A percentile compares a stretch with the other conserved stretches of the same genome.
Conservation (phyloP, 208 protist genomes). For the Lotmaria passim region DNA sequence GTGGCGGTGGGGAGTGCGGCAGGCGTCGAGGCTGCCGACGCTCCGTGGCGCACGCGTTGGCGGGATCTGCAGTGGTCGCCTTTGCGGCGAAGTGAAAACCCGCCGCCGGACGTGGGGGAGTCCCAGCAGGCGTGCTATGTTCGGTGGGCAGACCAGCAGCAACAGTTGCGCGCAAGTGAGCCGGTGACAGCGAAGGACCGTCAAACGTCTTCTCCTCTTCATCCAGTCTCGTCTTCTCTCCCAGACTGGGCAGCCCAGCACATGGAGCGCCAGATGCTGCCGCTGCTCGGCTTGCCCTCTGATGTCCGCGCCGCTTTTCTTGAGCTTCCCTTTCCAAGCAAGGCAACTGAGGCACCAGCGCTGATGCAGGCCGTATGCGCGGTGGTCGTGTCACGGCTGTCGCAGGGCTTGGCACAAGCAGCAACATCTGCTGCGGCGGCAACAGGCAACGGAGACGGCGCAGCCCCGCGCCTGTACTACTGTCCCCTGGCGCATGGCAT, state of each 20-base stretch:
- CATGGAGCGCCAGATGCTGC: constrained; percentile 5
- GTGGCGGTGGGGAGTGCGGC: too few relatives aligned
- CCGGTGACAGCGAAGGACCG: not conserved
- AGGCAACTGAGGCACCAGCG: not conserved
- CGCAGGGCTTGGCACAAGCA: constrained; percentile 7
- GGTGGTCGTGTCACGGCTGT: constrained; percentile 12
- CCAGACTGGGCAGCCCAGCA: not conserved
- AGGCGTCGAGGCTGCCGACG: not conserved
- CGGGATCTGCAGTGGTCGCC: constrained; percentile 3
- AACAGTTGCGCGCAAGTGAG: not conserved
- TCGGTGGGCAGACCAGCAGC: not conserved
- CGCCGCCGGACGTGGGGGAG: not conserved
- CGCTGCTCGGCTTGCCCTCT: constrained; percentile 18
- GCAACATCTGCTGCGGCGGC: not conserved
- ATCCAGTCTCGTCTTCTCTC: not conserved
- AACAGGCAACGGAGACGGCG: too few relatives aligned
- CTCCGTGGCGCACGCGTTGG: constrained; percentile 16
- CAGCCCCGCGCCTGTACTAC: constrained; percentile 32
- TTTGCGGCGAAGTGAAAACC: not conserved
- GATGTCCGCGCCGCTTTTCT: constrained; percentile 23
- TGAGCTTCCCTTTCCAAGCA: constrained; percentile 14
- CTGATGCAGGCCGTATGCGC: constrained; percentile 30
- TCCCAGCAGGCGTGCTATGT: not conserved
- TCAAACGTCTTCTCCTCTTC: not conserved
- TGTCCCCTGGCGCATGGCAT: constrained; percentile 66